Evolutionary conservation across 192 early-diverging fungal genomes (phyloP).

Genomic region (Mortierella hygrophila): DNA sequence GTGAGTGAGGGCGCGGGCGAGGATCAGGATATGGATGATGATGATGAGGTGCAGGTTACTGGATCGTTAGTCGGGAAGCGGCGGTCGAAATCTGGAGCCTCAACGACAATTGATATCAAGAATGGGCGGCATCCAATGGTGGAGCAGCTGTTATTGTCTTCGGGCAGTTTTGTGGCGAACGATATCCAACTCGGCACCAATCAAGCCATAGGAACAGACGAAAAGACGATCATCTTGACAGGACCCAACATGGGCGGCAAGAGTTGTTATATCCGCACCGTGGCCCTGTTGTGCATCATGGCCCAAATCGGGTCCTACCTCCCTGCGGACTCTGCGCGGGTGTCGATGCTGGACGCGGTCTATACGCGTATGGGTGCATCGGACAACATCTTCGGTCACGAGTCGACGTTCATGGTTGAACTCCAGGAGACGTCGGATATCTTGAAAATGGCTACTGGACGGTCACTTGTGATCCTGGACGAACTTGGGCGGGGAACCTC

Average conservation of each 20-base stretch:
- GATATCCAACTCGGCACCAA: slow-evolving; percentile 62
- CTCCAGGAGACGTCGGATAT: slow-evolving; percentile 80
- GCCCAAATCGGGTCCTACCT: slow-evolving; percentile 84
- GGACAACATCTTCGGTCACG: slow-evolving; percentile 74
- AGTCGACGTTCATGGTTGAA: slow-evolving; percentile 88
- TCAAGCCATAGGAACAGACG: neutral
- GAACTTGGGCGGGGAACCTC: slow-evolving; percentile 87
- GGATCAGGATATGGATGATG: slow-evolving; percentile 14
- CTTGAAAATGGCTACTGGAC: slow-evolving; percentile 70
- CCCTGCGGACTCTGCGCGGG: slow-evolving; percentile 70
- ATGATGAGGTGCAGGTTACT: neutral
- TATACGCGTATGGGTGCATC: slow-evolving; percentile 81
- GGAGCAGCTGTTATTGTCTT: slow-evolving; percentile 59
- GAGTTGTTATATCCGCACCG: slow-evolving; percentile 77
- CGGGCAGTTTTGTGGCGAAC: slow-evolving; percentile 70
- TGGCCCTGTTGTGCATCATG: slow-evolving; percentile 69
- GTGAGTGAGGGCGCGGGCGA: neutral
- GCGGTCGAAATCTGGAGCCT: neutral
- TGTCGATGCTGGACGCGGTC: slow-evolving; percentile 80
- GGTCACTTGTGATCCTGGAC: slow-evolving; percentile 82
- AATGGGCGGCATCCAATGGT: slow-evolving; percentile 83
- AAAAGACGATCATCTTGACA: slow-evolving; percentile 62
- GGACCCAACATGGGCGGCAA: slow-evolving; percentile 90
- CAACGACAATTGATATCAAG: slow-evolving; percentile 62
- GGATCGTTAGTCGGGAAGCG: neutral